Conservation (phyloP, 371 early-diverging fungal genomes). For the Paramicrosporidium saccamoebae region DNA sequence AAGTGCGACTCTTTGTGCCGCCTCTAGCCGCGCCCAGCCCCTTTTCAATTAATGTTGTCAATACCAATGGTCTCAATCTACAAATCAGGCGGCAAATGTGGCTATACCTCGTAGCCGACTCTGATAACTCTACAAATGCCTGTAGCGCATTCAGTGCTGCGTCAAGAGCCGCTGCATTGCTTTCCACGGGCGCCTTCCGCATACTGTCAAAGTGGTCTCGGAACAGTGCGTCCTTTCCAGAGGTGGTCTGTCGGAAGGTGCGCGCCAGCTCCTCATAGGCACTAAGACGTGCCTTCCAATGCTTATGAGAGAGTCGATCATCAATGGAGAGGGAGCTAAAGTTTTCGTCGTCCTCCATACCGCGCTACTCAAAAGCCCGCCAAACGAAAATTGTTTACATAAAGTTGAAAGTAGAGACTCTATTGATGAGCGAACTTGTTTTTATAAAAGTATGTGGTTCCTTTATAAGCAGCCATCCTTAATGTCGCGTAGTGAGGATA, state of each 20-base stretch:
- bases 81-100: constrained; percentile 19
- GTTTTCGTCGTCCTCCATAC: too few relatives aligned
- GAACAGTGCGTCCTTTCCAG: constrained; percentile 18
- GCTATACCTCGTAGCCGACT: constrained; percentile 32
- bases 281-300: constrained; percentile 70
- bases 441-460: too few relatives aligned
- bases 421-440: too few relatives aligned
- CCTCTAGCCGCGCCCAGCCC: constrained; percentile 44
- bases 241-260: constrained; percentile 19
- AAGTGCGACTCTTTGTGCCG: constrained; percentile 31
- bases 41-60: constrained; percentile 57
- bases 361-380: too few relatives aligned
- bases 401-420: too few relatives aligned
- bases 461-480: too few relatives aligned
- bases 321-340: constrained; percentile 1
- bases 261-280: constrained; percentile 49
- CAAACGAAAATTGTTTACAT: too few relatives aligned
- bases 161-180: constrained; percentile 73
- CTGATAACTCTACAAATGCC: constrained; percentile 43
- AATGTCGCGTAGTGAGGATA: too few relatives aligned
- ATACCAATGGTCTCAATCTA: too few relatives aligned
- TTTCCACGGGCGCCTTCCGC: constrained; percentile 41
- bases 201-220: constrained; percentile 22
- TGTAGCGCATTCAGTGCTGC: constrained; percentile 32
- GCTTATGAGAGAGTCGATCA: constrained; percentile 9